Percentiles rank a stretch among this genome's conserved stretches.
These are phyloP conservation scores for Sutorius australiensis DNA, from an alignment of 768 basidiomycete species.

Conservation along the genomic window DNA sequence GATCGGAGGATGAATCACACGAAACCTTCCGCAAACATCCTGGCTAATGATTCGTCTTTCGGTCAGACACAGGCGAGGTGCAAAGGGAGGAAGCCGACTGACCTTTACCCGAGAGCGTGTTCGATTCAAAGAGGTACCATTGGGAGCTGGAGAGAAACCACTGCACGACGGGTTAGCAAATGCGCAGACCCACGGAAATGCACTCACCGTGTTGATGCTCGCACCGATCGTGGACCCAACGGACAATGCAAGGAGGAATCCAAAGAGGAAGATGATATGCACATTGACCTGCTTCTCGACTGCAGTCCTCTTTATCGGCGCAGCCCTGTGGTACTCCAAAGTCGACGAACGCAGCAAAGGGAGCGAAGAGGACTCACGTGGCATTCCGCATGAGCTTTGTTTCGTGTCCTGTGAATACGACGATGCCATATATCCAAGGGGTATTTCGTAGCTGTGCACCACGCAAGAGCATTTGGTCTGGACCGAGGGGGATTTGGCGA, in stretches of 20 bases:
- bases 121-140: constrained; percentile 82
- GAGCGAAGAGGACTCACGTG: constrained; percentile 60
- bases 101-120: constrained; percentile 63
- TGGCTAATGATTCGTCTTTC: constrained; percentile 42
- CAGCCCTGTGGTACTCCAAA: constrained; percentile 51
- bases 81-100: constrained; percentile 15
- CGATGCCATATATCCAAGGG: constrained; percentile 91
- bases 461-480: constrained; percentile 89
- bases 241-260: constrained; percentile 80
- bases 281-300: constrained; percentile 95
- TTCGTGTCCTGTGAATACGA: constrained; percentile 95
- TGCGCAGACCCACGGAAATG: not conserved
- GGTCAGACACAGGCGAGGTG: not conserved
- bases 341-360: not conserved
- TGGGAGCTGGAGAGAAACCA: constrained; percentile 86
- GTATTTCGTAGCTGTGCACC: constrained; percentile 97
- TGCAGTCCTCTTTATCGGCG: constrained; percentile 94
- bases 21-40: constrained; percentile 80
- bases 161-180: constrained; percentile 27
- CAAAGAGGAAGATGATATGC: constrained; percentile 94
- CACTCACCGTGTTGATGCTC: constrained; percentile 71
- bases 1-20: not conserved
- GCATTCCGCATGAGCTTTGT: constrained; percentile 98
- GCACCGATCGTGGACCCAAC: constrained; percentile 90
- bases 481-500: constrained; percentile 85